These are phyloP conservation scores for Didymosphaeria variabile DNA, from an alignment of 2,329 filamentous ascomycete species.

Conservation along the genomic window DNA sequence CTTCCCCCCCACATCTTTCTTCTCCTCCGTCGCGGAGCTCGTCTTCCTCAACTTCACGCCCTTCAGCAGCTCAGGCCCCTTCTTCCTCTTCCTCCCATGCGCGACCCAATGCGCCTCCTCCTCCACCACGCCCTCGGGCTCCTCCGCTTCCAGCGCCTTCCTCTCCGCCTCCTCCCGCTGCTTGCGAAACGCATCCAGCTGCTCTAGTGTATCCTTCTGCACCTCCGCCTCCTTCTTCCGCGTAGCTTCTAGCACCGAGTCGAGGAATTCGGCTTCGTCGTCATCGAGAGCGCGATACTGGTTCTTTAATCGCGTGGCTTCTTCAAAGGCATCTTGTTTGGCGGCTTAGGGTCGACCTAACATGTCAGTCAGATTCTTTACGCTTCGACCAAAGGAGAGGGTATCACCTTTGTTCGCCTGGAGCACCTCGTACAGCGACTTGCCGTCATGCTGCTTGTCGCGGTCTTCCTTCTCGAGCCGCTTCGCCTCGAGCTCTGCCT, in stretches of 20 bases:
- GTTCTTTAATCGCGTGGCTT: constrained; percentile 73
- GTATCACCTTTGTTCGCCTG: constrained; percentile 80
- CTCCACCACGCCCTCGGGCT: constrained; percentile 45
- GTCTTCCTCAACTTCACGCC: constrained; percentile 57
- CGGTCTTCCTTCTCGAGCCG: constrained; percentile 64
- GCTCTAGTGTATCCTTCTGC: constrained; percentile 66
- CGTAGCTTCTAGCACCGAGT: constrained; percentile 66
- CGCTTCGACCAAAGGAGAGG: not conserved
- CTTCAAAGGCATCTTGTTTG: constrained; percentile 84
- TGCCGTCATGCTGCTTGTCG: constrained; percentile 61
- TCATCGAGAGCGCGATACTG: constrained; percentile 82
- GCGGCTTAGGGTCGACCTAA: constrained; percentile 63
- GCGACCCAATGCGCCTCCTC: constrained; percentile 60
- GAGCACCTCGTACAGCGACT: constrained; percentile 75
- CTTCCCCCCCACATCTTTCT: constrained; percentile 8
- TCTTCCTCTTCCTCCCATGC: constrained; percentile 62
- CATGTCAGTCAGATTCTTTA: constrained; percentile 35
- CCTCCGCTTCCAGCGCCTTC: constrained; percentile 52
- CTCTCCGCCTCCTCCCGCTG: constrained; percentile 68
- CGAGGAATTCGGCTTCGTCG: constrained; percentile 79
- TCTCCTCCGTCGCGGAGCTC: constrained; percentile 31
- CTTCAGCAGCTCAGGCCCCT: constrained; percentile 52
- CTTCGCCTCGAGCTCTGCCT: constrained; percentile 70
- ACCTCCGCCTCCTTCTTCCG: constrained; percentile 65
- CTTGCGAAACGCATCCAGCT: constrained; percentile 66